Percentiles rank a stretch among this genome's conserved stretches.
Evolutionary conservation across 2,329 filamentous ascomycete genomes (phyloP).

Genomic region (Aspergillus ustus): DNA sequence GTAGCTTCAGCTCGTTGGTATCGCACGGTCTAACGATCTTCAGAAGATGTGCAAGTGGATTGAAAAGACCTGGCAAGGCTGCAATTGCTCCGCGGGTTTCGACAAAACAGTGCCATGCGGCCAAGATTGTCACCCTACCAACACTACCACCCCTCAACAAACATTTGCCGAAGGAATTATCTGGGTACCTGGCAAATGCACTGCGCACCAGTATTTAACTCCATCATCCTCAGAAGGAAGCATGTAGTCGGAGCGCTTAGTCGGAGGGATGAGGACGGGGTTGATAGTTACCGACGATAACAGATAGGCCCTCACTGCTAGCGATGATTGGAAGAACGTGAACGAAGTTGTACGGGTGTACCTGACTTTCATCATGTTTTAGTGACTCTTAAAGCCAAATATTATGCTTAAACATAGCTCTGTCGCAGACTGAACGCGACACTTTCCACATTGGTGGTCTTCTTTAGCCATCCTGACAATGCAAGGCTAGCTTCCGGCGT

Average conservation of each 20-base stretch:
- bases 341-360: no score
- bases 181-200: neutral
- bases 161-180: neutral
- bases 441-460: no score
- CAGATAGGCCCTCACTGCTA: no score
- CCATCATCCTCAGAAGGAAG: neutral
- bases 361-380: no score
- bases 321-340: no score
- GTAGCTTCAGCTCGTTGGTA: neutral
- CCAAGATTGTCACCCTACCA: neutral
- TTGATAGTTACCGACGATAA: neutral
- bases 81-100: neutral
- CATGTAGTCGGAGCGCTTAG: neutral
- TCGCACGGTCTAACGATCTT: neutral
- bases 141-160: neutral
- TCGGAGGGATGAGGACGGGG: neutral
- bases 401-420: no score
- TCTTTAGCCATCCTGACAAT: no score
- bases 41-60: neutral
- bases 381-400: no score
- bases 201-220: neutral
- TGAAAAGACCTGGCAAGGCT: neutral
- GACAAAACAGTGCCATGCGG: neutral
- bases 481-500: no score
- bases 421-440: no score